Percentiles rank a stretch among this genome's conserved stretches.
phyloP scores from a whole-genome alignment of 257 asterid species.

The Solanum boliviense region DNA sequence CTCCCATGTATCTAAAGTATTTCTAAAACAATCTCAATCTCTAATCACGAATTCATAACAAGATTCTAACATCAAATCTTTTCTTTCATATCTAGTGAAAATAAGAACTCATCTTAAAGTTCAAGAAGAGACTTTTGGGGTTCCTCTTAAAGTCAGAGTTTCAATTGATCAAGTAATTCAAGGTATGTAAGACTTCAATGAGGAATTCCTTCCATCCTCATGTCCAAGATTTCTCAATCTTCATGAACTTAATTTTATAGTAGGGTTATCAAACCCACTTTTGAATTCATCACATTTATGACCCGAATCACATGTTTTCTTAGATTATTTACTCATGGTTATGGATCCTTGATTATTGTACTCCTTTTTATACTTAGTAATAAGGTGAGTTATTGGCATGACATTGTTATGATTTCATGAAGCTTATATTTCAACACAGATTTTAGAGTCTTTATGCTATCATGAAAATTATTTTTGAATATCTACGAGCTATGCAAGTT shows the following conservation, averaged over 20 bases:
- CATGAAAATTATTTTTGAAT: neutral
- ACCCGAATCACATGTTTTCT: neutral
- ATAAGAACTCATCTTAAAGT: too few relatives aligned
- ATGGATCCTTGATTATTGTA: neutral
- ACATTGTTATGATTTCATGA: neutral
- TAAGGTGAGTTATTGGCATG: neutral
- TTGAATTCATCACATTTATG: too few relatives aligned
- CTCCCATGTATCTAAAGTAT: neutral
- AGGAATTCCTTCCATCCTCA: neutral
- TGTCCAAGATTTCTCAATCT: neutral
- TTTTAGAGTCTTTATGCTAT: neutral
- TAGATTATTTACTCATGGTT: neutral
- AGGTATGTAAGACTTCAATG: neutral
- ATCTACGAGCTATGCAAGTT: neutral
- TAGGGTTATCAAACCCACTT: neutral
- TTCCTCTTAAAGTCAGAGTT: neutral
- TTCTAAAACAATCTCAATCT: neutral
- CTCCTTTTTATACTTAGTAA: neutral
- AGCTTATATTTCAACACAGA: neutral
- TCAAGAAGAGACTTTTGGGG: too few relatives aligned
- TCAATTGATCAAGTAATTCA: neutral
- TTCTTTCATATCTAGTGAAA: neutral
- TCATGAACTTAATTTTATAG: neutral
- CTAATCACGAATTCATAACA: neutral
- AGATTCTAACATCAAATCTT: too few relatives aligned